phyloP scores from a whole-genome alignment of 179 eudicot genomes.

The Drosera spatulata region DNA sequence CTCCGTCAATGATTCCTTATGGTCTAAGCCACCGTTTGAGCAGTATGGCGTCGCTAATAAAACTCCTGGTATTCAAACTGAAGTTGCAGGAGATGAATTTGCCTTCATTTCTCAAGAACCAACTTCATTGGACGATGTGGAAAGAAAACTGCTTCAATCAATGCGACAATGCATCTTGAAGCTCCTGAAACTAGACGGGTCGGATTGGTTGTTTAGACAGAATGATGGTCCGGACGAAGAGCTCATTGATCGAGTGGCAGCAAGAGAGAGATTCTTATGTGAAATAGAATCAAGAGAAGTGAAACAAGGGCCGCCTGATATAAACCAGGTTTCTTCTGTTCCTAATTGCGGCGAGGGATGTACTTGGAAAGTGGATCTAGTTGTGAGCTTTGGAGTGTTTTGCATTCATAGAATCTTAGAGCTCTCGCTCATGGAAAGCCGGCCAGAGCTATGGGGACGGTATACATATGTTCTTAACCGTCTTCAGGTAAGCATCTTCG shows the following conservation, averaged over 20 bases:
- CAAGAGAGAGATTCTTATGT: constrained; percentile 62
- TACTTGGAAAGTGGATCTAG: constrained; percentile 66
- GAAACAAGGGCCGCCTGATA: constrained; percentile 16
- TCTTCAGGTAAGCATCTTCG: constrained; percentile 63
- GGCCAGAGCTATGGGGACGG: constrained; percentile 98
- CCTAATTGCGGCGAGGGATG: constrained; percentile 95
- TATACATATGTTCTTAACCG: constrained; percentile 92
- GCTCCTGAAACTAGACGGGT: constrained; percentile 91
- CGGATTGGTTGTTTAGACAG: constrained; percentile 81
- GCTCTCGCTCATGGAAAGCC: constrained; percentile 95
- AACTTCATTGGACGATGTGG: constrained; percentile 37
- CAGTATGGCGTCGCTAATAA: constrained; percentile 79
- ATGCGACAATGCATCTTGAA: constrained; percentile 64
- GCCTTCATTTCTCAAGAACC: constrained; percentile 29
- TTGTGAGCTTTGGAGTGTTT: constrained; percentile 94
- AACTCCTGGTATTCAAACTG: constrained; percentile 15
- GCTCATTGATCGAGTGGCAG: constrained; percentile 71
- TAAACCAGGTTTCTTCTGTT: constrained; percentile 34
- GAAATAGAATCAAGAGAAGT: constrained; percentile 68
- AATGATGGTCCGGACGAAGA: constrained; percentile 92
- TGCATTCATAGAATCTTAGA: constrained; percentile 82
- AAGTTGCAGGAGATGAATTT: constrained; percentile 14
- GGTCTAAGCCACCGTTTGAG: constrained; percentile 79
- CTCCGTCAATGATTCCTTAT: constrained; percentile 51
- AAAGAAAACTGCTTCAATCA: constrained; percentile 65